phyloP scores from a whole-genome alignment of 2,329 filamentous ascomycete species.

The Dactylella cylindrospora region DNA sequence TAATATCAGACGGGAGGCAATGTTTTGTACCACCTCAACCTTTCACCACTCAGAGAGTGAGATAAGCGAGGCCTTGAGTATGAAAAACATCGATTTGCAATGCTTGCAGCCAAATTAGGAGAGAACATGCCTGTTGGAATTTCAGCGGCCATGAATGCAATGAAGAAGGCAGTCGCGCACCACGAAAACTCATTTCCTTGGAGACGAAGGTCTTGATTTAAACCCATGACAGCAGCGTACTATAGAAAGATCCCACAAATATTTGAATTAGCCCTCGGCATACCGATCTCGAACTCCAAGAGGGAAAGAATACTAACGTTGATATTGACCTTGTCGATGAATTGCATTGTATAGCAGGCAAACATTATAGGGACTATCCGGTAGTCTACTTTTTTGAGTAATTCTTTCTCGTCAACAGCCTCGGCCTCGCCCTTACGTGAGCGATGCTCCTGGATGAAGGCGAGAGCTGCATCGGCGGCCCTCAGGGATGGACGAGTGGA shows the following conservation, averaged over 20 bases:
- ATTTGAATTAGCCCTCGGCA: neutral
- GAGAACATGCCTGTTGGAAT: conserved; percentile 59
- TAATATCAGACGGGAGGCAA: neutral
- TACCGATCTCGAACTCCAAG: neutral
- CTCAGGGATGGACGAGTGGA: neutral
- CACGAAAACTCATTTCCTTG: conserved; percentile 65
- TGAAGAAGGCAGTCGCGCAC: conserved; percentile 64
- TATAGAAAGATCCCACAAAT: conserved; percentile 50
- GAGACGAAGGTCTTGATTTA: conserved; percentile 60
- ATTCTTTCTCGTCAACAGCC: conserved; percentile 54
- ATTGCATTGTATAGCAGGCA: conserved; percentile 64
- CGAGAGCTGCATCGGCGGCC: conserved; percentile 34
- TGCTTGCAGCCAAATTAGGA: neutral
- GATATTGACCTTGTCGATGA: conserved; percentile 65
- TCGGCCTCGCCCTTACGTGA: conserved; percentile 21
- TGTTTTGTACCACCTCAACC: neutral
- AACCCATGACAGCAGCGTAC: conserved; percentile 68
- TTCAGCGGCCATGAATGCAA: conserved; percentile 63
- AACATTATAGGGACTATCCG: conserved; percentile 65
- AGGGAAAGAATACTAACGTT: conserved; percentile 56
- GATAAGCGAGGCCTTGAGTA: conserved; percentile 16
- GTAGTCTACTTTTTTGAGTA: conserved; percentile 62
- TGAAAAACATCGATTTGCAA: neutral
- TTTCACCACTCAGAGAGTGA: conserved; percentile 8
- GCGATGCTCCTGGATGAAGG: conserved; percentile 43